Base-by-base conservation (phyloP, 768 basidiomycete genomes). In the Lactifluus piperatus region DNA sequence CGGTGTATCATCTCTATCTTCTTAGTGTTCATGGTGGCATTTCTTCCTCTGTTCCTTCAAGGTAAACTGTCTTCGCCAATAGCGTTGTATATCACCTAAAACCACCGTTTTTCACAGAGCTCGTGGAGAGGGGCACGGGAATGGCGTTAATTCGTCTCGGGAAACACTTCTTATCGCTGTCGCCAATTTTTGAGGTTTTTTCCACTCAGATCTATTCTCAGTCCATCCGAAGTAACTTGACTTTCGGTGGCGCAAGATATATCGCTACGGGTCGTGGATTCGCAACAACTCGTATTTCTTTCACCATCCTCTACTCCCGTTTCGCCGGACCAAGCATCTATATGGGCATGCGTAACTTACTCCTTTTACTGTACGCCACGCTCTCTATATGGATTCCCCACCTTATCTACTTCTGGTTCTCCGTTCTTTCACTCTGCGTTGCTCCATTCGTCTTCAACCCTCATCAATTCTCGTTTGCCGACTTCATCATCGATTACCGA, bases 251-350 rank as follows among this genome's bases (percentile, higher is more conserved):
- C 60, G 97, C 97, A 54, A 88, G 97, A 57, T 99, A 99, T 71
- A 99, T 99, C 64, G 97, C 97, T 46, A 99, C 97, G 44, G 97
- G 97, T 60, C 91, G 97, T 77, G 97, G 97, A 52, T 99, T 99
- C 71, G 97, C 95, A 27, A 99, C 97, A 11, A 94, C 91, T 39
- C 85, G 97, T 34, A 90, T 97, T 63, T 91, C 86, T 29, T 99
- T 99, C 80, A 86, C 86, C 67, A 95, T 97, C 67, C 82, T 98
- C 27, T 99, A 97, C 74, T 97, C 97, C 20, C 88, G 97, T 54
- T 99, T 99, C 74, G 97, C 97, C 45, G 97, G 97, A 18, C 95
- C 97, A n/a, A 94, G 92, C 67, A 97, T 99, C 71, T 99, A 99
- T 77, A 84, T 97, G 80, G 95, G 95, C 63, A 91, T 98, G 85